Conservation (phyloP, 2,329 filamentous ascomycete genomes). For the Aspergillus fijiensis region DNA sequence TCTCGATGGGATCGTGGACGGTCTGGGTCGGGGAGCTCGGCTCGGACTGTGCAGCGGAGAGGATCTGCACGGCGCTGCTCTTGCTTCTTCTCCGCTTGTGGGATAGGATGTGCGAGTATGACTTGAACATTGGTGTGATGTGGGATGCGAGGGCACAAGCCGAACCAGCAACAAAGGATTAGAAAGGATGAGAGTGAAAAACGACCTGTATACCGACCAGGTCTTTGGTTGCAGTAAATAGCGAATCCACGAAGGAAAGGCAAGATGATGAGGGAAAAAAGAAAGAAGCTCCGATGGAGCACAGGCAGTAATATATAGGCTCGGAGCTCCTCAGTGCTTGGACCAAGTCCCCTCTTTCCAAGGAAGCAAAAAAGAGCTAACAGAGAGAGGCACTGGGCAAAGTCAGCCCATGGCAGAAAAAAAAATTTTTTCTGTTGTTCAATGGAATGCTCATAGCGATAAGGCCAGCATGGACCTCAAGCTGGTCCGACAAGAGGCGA, state of each 20-base stretch:
- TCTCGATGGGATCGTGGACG: conserved; percentile 10
- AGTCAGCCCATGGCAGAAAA: background rate
- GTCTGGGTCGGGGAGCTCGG: conserved; percentile 6
- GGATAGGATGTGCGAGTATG: conserved; percentile 15
- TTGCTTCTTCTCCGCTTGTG: conserved; percentile 15
- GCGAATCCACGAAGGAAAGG: conserved; percentile 2
- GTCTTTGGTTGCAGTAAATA: background rate
- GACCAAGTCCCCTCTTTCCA: background rate
- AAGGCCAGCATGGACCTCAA: conserved; percentile 5
- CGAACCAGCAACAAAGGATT: background rate
- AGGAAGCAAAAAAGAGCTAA: background rate
- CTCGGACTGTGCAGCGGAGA: conserved; percentile 11
- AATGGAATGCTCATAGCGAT: background rate
- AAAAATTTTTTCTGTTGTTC: background rate
- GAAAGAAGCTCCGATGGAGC: background rate
- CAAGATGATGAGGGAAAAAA: background rate
- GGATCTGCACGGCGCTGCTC: conserved; percentile 11
- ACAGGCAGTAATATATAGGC: background rate
- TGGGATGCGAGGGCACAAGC: background rate
- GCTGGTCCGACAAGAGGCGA: background rate
- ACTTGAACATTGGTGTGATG: conserved; percentile 12
- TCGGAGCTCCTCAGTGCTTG: background rate
- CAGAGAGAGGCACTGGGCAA: background rate
- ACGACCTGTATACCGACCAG: background rate
- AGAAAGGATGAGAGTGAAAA: background rate